Percentiles rank a stretch among this genome's conserved stretches.
phyloP scores from a whole-genome alignment of 1,139 yeast genomes.

The Pichia sp. region DNA sequence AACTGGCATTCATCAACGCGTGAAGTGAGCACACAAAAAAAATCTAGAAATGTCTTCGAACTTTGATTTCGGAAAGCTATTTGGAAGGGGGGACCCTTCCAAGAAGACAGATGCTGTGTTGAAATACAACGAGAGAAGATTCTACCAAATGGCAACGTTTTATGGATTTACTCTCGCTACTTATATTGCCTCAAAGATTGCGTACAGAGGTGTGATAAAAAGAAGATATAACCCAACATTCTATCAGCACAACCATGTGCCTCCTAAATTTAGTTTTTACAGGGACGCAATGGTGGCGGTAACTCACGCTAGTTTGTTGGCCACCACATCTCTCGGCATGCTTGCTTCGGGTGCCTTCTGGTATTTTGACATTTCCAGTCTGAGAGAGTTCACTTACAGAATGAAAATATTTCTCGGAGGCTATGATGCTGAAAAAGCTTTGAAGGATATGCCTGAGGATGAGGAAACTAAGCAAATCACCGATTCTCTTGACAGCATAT shows the following conservation, averaged over 20 bases:
- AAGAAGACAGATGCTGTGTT: conserved; percentile 31
- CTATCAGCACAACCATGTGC: conserved; percentile 83
- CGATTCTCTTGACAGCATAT: conserved; percentile 20
- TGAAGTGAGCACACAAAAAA: neutral
- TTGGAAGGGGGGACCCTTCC: conserved; percentile 28
- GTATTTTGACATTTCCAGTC: conserved; percentile 66
- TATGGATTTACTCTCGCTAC: conserved; percentile 71
- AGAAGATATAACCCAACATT: conserved; percentile 72
- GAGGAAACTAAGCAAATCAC: conserved; percentile 60
- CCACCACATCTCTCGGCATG: conserved; percentile 72
- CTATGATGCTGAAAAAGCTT: conserved; percentile 50
- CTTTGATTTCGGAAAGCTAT: conserved; percentile 27
- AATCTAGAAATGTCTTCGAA: conserved; percentile 15
- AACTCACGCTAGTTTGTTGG: conserved; percentile 71
- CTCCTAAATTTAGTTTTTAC: conserved; percentile 76
- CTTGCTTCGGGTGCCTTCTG: conserved; percentile 72
- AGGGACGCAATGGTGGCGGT: conserved; percentile 87
- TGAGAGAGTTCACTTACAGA: conserved; percentile 67
- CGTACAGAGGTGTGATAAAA: conserved; percentile 67
- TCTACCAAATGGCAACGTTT: conserved; percentile 67
- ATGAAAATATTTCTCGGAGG: conserved; percentile 72
- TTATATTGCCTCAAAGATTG: conserved; percentile 66
- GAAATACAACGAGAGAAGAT: conserved; percentile 50
- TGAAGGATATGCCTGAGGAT: conserved; percentile 55
- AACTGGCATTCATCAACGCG: too few species aligned